Conservation (phyloP, 2,329 filamentous ascomycete species). For the Monosporascus sp. region DNA sequence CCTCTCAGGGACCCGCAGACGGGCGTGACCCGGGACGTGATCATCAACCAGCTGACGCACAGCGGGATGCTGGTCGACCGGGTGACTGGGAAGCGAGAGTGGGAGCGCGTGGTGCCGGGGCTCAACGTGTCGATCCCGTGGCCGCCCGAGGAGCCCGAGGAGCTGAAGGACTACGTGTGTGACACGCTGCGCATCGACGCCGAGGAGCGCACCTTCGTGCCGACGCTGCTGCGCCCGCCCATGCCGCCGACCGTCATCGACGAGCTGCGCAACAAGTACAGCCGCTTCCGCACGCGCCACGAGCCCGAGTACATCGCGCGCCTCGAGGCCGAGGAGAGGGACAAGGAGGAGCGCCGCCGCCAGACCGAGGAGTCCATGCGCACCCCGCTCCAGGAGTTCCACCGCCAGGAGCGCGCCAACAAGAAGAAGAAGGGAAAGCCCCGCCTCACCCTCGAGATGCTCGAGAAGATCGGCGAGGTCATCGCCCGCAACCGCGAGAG, state of each 20-base stretch:
- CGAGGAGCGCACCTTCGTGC: slow-evolving; percentile 69
- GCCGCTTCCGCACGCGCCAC: slow-evolving; percentile 75
- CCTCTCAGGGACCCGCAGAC: slow-evolving; percentile 63
- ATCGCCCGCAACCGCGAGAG: slow-evolving; percentile 50
- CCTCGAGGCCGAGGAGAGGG: slow-evolving; percentile 55
- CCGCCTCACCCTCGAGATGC: slow-evolving; percentile 51
- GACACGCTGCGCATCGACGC: slow-evolving; percentile 76
- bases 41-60: slow-evolving; percentile 67
- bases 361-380: slow-evolving; percentile 31
- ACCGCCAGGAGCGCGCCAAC: slow-evolving; percentile 46
- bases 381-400: slow-evolving; percentile 54
- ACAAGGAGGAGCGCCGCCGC: slow-evolving; percentile 36
- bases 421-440: slow-evolving; percentile 51
- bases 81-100: slow-evolving; percentile 40
- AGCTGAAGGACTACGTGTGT: slow-evolving; percentile 47
- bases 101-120: slow-evolving; percentile 61
- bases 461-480: slow-evolving; percentile 57
- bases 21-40: slow-evolving; percentile 63
- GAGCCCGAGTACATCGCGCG: slow-evolving; percentile 65
- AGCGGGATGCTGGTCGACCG: slow-evolving; percentile 46
- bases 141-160: slow-evolving; percentile 52
- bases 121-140: slow-evolving; percentile 71
- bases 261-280: slow-evolving; percentile 80
- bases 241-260: slow-evolving; percentile 76
- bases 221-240: slow-evolving; percentile 70